Evolutionary conservation across 495 filamentous ascomycete species (phyloP).

Genomic region (Platismatia glauca): DNA sequence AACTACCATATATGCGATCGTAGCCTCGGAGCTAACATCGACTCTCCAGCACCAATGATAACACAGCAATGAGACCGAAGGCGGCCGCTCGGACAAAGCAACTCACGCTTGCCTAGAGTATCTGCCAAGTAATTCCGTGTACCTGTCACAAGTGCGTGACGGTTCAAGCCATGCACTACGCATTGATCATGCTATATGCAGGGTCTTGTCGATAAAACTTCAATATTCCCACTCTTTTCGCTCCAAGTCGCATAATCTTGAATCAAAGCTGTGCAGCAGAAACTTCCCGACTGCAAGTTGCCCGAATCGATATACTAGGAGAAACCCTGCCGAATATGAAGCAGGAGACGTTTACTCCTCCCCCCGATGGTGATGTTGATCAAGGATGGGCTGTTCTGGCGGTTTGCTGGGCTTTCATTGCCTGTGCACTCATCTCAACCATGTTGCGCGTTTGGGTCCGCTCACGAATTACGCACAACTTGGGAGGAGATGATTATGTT

Average conservation of each 20-base stretch:
- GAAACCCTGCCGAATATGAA: background rate
- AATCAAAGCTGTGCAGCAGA: background rate
- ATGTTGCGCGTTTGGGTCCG: conserved; percentile 18
- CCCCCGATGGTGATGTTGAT: conserved; percentile 14
- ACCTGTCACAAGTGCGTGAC: background rate
- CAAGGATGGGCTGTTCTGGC: conserved; percentile 21
- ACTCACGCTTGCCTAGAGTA: background rate
- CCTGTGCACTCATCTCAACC: conserved; percentile 18
- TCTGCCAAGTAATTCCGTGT: background rate
- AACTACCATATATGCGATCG: background rate
- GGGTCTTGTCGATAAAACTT: background rate
- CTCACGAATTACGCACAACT: conserved; percentile 17
- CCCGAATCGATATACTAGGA: background rate
- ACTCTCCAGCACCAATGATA: background rate
- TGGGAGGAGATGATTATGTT: conserved; percentile 18
- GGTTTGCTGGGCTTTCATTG: conserved; percentile 20
- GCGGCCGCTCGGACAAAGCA: background rate
- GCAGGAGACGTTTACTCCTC: conserved; percentile 15
- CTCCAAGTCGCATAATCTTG: background rate
- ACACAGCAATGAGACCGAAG: background rate
- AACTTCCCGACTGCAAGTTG: background rate
- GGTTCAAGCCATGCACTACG: background rate
- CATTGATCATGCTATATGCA: background rate
- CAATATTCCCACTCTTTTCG: background rate
- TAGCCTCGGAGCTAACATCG: background rate